These are phyloP conservation scores for Starmerella bombicola DNA, from an alignment of 805 yeast species.

Conservation along the genomic window DNA sequence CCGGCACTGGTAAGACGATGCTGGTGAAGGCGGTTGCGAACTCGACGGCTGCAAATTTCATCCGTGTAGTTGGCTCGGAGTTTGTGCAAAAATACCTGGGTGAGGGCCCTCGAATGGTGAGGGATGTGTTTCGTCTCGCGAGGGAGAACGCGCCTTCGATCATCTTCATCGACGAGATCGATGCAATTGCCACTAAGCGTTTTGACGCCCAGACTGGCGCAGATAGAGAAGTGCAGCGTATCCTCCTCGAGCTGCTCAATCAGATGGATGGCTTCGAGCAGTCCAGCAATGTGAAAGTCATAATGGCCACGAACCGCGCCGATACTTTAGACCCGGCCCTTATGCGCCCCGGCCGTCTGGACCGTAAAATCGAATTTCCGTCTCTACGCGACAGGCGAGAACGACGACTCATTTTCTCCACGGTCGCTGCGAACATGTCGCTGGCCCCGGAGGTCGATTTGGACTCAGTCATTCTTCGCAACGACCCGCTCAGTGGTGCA, in stretches of 20 bases:
- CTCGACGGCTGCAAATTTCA: conserved; percentile 87
- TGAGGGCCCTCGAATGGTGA: conserved; percentile 99
- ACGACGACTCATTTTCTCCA: conserved; percentile 88
- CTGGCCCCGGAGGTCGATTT: conserved; percentile 95
- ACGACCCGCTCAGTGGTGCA: conserved; percentile 93
- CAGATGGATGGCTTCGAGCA: conserved; percentile 99
- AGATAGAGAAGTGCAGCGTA: conserved; percentile 98
- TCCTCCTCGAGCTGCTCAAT: conserved; percentile 82
- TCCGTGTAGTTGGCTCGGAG: conserved; percentile 95
- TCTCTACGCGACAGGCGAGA: conserved; percentile 93
- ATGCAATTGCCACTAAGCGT: conserved; percentile 97
- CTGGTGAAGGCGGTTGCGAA: conserved; percentile 98
- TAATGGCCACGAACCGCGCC: conserved; percentile 99
- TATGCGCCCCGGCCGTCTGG: conserved; percentile 95
- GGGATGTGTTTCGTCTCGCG: conserved; percentile 94
- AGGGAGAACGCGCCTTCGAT: conserved; percentile 95
- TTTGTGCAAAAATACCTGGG: conserved; percentile 97
- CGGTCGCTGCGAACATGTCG: conserved; percentile 95
- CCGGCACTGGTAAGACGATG: conserved; percentile 99
- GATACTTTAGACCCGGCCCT: conserved; percentile 97
- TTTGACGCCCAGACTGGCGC: conserved; percentile 99
- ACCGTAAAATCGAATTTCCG: conserved; percentile 96
- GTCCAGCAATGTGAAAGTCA: conserved; percentile 85
- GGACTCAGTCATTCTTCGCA: conserved; percentile 86
- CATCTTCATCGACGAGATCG: conserved; percentile 95